These are phyloP conservation scores for Cladosporium sp. DNA, from an alignment of 2,329 filamentous ascomycete genomes.

Conservation along the genomic window DNA sequence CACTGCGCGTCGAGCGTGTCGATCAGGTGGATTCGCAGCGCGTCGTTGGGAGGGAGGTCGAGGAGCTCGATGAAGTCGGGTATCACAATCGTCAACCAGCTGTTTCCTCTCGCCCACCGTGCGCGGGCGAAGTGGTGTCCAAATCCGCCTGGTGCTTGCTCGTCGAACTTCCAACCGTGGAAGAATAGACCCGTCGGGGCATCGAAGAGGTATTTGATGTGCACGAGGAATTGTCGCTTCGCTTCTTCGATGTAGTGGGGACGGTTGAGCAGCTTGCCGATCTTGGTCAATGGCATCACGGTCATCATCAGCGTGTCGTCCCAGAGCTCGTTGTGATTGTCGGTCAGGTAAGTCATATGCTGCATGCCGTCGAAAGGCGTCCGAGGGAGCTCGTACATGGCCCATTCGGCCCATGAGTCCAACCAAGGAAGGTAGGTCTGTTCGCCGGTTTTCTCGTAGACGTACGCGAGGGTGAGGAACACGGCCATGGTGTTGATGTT, in stretches of 20 bases:
- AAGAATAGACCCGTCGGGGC: conserved; percentile 68
- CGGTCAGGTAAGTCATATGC: conserved; percentile 67
- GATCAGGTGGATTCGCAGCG: conserved; percentile 56
- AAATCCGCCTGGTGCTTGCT: conserved; percentile 46
- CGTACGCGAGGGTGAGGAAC: conserved; percentile 68
- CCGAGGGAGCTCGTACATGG: conserved; percentile 69
- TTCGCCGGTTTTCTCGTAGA: conserved; percentile 72
- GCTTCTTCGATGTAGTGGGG: conserved; percentile 74
- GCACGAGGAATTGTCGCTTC: conserved; percentile 71
- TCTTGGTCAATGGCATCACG: conserved; percentile 74
- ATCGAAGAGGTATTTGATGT: conserved; percentile 76
- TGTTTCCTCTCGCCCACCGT: conserved; percentile 59
- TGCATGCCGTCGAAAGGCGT: conserved; percentile 71
- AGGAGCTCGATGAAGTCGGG: conserved; percentile 75
- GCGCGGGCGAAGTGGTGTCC: conserved; percentile 56
- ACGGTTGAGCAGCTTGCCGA: conserved; percentile 64
- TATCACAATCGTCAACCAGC: conserved; percentile 79
- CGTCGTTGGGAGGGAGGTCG: conserved; percentile 55
- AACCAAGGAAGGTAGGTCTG: conserved; percentile 70
- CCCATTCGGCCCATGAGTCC: conserved; percentile 79
- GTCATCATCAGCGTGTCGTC: conserved; percentile 90
- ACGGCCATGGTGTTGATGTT: conserved; percentile 84
- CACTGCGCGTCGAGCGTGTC: conserved; percentile 67
- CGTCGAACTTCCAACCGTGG: conserved; percentile 76
- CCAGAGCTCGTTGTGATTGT: conserved; percentile 74